Conservation (phyloP, 257 asterid genomes). For the Coffea canephora region DNA sequence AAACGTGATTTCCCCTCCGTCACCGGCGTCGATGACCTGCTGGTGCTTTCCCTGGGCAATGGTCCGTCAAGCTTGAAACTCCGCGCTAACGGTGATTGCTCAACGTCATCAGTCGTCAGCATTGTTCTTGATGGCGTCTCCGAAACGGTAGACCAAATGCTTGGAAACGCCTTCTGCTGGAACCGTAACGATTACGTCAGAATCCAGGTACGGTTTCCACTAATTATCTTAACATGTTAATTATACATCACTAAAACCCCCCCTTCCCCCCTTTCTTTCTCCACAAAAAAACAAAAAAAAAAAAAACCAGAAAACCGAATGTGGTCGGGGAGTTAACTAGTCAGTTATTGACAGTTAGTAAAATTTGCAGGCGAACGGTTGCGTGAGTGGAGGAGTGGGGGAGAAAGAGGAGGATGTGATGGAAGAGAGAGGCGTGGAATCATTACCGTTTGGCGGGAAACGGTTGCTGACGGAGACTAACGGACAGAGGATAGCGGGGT, state of each 20-base stretch:
- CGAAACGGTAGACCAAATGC: conserved; percentile 85
- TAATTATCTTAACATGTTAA: background rate
- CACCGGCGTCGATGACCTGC: conserved; percentile 74
- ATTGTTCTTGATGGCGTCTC: conserved; percentile 89
- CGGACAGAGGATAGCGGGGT: conserved; percentile 61
- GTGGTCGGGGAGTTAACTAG: background rate
- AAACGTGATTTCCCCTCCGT: conserved; percentile 87
- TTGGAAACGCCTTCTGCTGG: conserved; percentile 91
- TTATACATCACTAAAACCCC: background rate
- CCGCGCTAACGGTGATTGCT: conserved; percentile 50
- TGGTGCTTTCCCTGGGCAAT: conserved; percentile 81
- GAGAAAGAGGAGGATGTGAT: conserved; percentile 40
- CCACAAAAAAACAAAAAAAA: background rate
- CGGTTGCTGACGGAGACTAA: conserved; percentile 83
- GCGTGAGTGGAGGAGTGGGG: conserved; percentile 29
- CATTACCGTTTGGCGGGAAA: conserved; percentile 89
- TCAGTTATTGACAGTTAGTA: conserved; percentile 23
- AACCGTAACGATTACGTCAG: conserved; percentile 77
- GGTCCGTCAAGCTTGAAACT: conserved; percentile 50
- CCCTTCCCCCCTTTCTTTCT: no score
- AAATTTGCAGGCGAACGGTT: conserved; percentile 57
- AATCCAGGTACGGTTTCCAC: conserved; percentile 57
- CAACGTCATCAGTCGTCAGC: conserved; percentile 55
- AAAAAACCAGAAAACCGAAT: background rate
- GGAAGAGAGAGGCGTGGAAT: conserved; percentile 69